Conservation (phyloP, 2,329 filamentous ascomycete genomes). For the Mycosphaerella arachidis region DNA sequence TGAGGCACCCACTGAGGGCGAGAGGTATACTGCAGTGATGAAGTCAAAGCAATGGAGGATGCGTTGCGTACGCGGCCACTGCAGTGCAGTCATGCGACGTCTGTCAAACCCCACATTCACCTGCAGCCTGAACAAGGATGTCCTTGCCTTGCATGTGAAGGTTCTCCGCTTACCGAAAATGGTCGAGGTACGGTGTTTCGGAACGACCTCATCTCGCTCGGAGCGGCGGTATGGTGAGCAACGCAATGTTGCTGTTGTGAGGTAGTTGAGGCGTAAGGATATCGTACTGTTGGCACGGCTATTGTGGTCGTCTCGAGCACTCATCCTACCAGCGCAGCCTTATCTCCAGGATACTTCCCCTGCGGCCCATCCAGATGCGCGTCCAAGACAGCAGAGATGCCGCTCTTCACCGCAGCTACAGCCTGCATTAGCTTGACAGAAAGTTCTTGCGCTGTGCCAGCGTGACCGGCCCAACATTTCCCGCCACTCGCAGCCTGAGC, state of each 20-base stretch:
- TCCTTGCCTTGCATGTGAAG: neutral
- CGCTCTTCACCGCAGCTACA: constrained; percentile 53
- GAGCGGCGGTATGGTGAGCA: neutral
- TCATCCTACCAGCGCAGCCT: constrained; percentile 23
- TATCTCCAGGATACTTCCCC: constrained; percentile 48
- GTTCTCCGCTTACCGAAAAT: neutral
- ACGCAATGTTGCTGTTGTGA: neutral
- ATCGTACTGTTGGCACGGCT: neutral
- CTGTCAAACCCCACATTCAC: neutral
- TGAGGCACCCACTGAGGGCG: neutral
- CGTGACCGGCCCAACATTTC: constrained; percentile 57
- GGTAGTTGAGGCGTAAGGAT: neutral
- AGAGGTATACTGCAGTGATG: neutral
- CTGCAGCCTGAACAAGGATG: neutral
- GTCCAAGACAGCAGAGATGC: constrained; percentile 60
- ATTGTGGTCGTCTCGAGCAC: neutral
- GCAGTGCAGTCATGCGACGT: neutral
- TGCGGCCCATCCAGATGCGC: constrained; percentile 54
- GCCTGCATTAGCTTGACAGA: constrained; percentile 52
- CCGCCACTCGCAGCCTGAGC: constrained; percentile 55
- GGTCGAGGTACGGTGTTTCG: neutral
- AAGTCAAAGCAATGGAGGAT: neutral
- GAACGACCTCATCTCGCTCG: neutral
- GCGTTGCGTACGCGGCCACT: neutral
- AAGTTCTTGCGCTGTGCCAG: constrained; percentile 54